Evolutionary conservation across 768 basidiomycete species (phyloP), one percentile per base, ranked within the genome.

Genomic region (Panaeolus papilionaceus): DNA sequence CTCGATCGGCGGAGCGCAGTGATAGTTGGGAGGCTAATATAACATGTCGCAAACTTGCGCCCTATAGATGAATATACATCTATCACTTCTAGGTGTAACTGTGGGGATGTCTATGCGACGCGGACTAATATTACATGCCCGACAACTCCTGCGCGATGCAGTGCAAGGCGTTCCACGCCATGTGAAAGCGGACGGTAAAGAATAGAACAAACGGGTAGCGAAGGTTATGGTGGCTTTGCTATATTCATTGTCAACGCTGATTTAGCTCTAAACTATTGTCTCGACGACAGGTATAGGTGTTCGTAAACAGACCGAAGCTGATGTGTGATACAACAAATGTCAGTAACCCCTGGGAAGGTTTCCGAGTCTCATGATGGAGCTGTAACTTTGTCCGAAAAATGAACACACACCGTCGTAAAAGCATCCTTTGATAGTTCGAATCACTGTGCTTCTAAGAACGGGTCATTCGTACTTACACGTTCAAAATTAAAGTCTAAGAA

Each of bases 171-270:
- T 3, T 58, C 33, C 2, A 6, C 23, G 18, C 11, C 7, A 10
- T 38, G 39, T 62, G 37, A 18, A 20, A 61, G 58, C 9, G 42
- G 61, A 26, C 37, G 2, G 61, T 26, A 38, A 39, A 39, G 6
- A 62, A 62, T 62, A 16, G 38, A 62, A 45, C 42, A 47, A 63
- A 18, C 62, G 26, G 62, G 33, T 39, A 40, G 39, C 62, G 39
- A 44, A 12, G 20, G 42, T 5, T 4, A 23, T 23, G 11, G 2
- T 49, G 47, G 20, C 4, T 8, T 7, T 49, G 23, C 47, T 49
- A 12, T 26, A 23, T 20, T 18, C 42, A 44, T 18, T 44, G 4
- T 16, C 18, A 14, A 44, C 16, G 16, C 16, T 44, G 10, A 44
- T 44, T 44, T 44, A 44, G 11, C 16, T 18, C 42, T 44, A 1